These are phyloP conservation scores for Monilinia laxa DNA, from an alignment of 2,329 filamentous ascomycete genomes.

Conservation along the genomic window DNA sequence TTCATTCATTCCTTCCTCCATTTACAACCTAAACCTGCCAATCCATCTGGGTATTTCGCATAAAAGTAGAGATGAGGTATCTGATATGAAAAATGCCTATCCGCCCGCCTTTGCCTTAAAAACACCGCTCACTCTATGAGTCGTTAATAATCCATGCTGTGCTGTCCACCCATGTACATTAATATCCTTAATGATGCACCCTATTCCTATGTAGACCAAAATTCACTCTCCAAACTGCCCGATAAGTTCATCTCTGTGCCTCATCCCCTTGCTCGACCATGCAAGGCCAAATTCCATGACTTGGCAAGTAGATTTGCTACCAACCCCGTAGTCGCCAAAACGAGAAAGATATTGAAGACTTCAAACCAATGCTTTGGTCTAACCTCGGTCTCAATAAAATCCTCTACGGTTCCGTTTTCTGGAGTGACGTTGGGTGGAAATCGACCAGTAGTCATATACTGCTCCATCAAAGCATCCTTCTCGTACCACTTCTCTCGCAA, in stretches of 20 bases:
- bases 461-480: constrained; percentile 85
- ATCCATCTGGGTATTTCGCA: constrained; percentile 18
- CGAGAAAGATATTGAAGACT: constrained; percentile 39
- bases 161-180: constrained; percentile 14
- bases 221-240: background rate
- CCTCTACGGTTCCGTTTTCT: constrained; percentile 27
- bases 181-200: background rate
- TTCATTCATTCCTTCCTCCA: background rate
- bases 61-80: constrained; percentile 17
- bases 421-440: constrained; percentile 57
- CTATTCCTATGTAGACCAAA: background rate
- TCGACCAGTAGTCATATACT: constrained; percentile 72
- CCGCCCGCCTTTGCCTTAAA: background rate
- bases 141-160: constrained; percentile 18
- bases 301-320: constrained; percentile 34
- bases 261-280: constrained; percentile 8
- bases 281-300: constrained; percentile 29
- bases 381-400: constrained; percentile 40
- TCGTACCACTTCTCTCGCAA: constrained; percentile 83
- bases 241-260: background rate
- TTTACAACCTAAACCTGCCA: background rate
- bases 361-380: constrained; percentile 39
- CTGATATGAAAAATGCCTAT: constrained; percentile 16
- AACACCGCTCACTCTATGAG: constrained; percentile 5
- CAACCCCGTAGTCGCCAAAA: constrained; percentile 36